These are phyloP conservation scores for Astrocystis sublimbata DNA, from an alignment of 495 filamentous ascomycete genomes.

Conservation along the genomic window DNA sequence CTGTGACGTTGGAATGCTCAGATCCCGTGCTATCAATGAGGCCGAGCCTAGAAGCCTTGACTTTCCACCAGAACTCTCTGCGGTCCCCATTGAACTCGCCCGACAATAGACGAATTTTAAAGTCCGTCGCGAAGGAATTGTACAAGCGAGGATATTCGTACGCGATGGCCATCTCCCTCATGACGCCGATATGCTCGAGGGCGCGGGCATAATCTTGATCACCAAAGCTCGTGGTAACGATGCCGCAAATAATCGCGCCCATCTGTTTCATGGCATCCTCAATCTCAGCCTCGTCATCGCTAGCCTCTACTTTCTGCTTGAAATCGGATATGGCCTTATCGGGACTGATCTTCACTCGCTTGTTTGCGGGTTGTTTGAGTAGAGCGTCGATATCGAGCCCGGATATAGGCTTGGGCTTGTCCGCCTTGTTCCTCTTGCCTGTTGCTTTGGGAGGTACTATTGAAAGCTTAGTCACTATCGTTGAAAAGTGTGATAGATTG, in stretches of 20 bases:
- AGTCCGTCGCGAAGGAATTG: constrained; percentile 67
- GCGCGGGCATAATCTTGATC: constrained; percentile 74
- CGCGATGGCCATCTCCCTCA: constrained; percentile 74
- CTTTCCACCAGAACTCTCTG: constrained; percentile 77
- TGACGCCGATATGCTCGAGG: constrained; percentile 71
- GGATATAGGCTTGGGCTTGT: constrained; percentile 80
- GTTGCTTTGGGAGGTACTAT: constrained; percentile 85
- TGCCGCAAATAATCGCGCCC: constrained; percentile 63
- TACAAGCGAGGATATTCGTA: constrained; percentile 76
- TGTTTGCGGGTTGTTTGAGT: constrained; percentile 54
- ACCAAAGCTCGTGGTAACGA: constrained; percentile 71
- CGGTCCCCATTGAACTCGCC: constrained; percentile 81
- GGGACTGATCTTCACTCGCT: constrained; percentile 62
- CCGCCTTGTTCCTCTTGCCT: constrained; percentile 66
- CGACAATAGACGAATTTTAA: constrained; percentile 71
- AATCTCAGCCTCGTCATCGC: constrained; percentile 62
- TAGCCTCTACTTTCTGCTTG: constrained; percentile 71
- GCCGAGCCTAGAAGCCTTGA: constrained; percentile 67
- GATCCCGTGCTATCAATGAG: constrained; percentile 66
- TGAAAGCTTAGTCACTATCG: constrained; percentile 28
- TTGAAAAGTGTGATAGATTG: not conserved
- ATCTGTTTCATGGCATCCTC: constrained; percentile 75
- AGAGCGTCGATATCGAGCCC: constrained; percentile 85
- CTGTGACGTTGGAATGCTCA: constrained; percentile 62
- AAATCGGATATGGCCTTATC: constrained; percentile 90